Evolutionary conservation across 495 filamentous ascomycete genomes (phyloP).

Genomic region (Rusavskia elegans): DNA sequence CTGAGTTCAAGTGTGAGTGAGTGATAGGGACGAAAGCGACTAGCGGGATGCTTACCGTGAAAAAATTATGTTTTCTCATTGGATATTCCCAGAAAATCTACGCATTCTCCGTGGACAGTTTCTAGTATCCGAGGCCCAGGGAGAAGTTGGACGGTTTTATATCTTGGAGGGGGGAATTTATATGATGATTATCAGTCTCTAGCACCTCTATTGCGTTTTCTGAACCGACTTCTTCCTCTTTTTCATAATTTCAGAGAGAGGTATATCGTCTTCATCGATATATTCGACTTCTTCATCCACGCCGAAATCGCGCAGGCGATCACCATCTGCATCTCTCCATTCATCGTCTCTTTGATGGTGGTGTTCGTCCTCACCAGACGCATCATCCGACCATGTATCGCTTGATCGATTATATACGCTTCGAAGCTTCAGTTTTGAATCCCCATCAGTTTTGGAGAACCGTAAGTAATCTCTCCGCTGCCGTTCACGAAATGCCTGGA

Average conservation of each 20-base stretch:
- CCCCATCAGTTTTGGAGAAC: slow-evolving; percentile 4
- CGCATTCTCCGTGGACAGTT: too few species aligned
- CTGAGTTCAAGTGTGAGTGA: too few species aligned
- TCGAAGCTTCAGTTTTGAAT: not conserved
- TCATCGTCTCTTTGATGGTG: slow-evolving; percentile 35
- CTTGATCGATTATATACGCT: not conserved
- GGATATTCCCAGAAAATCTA: too few species aligned
- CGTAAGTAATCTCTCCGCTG: slow-evolving; percentile 39
- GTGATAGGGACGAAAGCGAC: too few species aligned
- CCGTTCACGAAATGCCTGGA: slow-evolving; percentile 39
- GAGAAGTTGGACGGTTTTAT: too few species aligned
- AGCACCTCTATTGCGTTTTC: too few species aligned
- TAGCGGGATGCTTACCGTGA: too few species aligned
- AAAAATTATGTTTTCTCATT: too few species aligned
- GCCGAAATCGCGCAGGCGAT: slow-evolving; percentile 74
- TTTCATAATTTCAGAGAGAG: slow-evolving; percentile 43
- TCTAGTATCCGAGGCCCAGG: too few species aligned
- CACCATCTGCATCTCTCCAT: slow-evolving; percentile 79
- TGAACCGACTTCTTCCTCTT: too few species aligned
- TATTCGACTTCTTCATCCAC: slow-evolving; percentile 74
- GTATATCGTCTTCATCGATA: slow-evolving; percentile 68
- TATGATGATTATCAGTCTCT: too few species aligned
- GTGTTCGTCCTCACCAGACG: not conserved
- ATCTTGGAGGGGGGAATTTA: too few species aligned
- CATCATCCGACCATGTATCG: not conserved